Conservation (phyloP, 2,329 filamentous ascomycete genomes). For the Venturia oleaginea region DNA sequence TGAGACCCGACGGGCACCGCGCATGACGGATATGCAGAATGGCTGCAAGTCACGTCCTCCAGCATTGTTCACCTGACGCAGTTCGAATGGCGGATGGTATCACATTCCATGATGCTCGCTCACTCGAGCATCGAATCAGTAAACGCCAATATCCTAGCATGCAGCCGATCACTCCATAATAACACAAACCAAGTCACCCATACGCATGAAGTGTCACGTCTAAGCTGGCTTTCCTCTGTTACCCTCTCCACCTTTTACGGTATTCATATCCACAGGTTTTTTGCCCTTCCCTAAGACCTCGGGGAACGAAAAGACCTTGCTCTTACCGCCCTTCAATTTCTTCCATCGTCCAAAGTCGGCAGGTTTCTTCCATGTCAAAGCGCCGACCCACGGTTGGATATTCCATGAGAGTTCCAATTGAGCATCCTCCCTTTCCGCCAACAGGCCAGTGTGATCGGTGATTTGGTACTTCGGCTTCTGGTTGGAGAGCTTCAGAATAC, state of each 20-base stretch:
- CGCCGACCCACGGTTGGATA: constrained; percentile 92
- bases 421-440: constrained; percentile 66
- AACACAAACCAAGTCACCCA: background rate
- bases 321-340: constrained; percentile 54
- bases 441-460: constrained; percentile 72
- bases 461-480: constrained; percentile 96
- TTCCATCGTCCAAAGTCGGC: constrained; percentile 52
- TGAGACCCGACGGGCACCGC: background rate
- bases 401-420: constrained; percentile 84
- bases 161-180: background rate
- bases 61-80: background rate
- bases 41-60: background rate
- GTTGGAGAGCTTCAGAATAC: constrained; percentile 67
- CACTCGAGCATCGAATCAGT: background rate
- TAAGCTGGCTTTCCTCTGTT: constrained; percentile 35
- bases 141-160: constrained; percentile 1
- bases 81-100: background rate
- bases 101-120: background rate
- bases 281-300: constrained; percentile 18
- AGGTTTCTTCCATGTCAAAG: constrained; percentile 64
- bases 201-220: background rate
- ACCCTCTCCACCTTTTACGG: constrained; percentile 40
- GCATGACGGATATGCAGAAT: background rate
- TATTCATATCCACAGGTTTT: constrained; percentile 38
- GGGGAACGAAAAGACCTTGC: constrained; percentile 56